Percentiles rank a stretch among this genome's conserved stretches.
Evolutionary conservation across 768 basidiomycete genomes (phyloP).

Genomic region (Hypsizygus marmoreus): DNA sequence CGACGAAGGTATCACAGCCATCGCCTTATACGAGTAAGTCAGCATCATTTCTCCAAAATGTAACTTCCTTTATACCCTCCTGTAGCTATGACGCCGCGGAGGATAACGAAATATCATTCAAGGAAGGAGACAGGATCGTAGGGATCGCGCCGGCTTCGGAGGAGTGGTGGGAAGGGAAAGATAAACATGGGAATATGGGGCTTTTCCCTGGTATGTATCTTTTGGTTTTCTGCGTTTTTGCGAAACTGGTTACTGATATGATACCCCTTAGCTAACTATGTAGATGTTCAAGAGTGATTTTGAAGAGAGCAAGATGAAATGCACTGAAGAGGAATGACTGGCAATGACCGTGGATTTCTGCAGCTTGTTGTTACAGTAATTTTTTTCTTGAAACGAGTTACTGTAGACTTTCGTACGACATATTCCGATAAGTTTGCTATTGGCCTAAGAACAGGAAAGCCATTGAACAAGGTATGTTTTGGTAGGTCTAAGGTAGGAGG

Average conservation of each 20-base stretch:
- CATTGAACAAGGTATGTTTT: no score
- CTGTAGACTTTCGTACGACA: no score
- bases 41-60: background rate
- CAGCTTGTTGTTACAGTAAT: background rate
- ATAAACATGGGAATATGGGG: constrained; percentile 55
- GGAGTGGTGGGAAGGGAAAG: constrained; percentile 88
- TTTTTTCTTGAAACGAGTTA: no score
- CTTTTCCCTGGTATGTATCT: constrained; percentile 81
- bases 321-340: background rate
- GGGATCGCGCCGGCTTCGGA: constrained; percentile 81
- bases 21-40: constrained; percentile 73
- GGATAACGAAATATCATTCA: constrained; percentile 88
- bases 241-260: background rate
- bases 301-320: background rate
- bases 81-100: constrained; percentile 85
- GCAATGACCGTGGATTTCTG: no score
- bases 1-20: constrained; percentile 62
- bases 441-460: no score
- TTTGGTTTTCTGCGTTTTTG: constrained; percentile 5
- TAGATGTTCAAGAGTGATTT: constrained; percentile 31
- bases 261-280: constrained; percentile 30
- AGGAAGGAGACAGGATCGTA: constrained; percentile 77
- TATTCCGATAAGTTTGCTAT: no score
- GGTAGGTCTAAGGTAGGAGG: no score
- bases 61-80: background rate